Percentiles rank a stretch among this genome's conserved stretches.
These are phyloP conservation scores for Leptographium lundbergii DNA, from an alignment of 2,329 filamentous ascomycete genomes.

Conservation along the genomic window DNA sequence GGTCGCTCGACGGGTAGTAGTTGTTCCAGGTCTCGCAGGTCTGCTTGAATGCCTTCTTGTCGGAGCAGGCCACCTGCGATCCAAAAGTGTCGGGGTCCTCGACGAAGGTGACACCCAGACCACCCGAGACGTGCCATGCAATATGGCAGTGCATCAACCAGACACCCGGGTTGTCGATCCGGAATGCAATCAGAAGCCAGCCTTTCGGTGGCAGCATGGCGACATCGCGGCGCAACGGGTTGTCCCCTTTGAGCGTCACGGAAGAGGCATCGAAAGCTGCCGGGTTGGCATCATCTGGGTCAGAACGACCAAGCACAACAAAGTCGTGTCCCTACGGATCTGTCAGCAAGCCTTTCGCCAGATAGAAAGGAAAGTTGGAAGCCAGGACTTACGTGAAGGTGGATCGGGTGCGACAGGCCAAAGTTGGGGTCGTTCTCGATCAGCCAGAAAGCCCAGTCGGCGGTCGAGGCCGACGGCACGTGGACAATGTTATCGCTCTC, in stretches of 20 bases:
- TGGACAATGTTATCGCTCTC: constrained; percentile 14
- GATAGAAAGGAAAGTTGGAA: not conserved
- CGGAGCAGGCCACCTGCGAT: not conserved
- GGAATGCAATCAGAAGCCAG: constrained; percentile 31
- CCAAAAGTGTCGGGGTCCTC: constrained; percentile 16
- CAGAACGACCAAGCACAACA: constrained; percentile 14
- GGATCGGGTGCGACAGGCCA: constrained; percentile 11
- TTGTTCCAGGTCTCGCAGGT: constrained; percentile 11
- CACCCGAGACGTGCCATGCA: constrained; percentile 33
- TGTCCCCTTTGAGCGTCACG: constrained; percentile 19
- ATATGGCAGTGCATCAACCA: constrained; percentile 35
- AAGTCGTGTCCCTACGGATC: constrained; percentile 16
- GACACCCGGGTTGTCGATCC: constrained; percentile 33
- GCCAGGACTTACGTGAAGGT: constrained; percentile 10
- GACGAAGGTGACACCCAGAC: constrained; percentile 36
- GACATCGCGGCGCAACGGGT: constrained; percentile 32
- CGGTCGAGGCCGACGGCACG: constrained; percentile 7
- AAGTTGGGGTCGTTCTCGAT: constrained; percentile 8
- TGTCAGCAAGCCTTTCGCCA: not conserved
- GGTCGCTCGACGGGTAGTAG: constrained; percentile 8
- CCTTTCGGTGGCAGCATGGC: constrained; percentile 27
- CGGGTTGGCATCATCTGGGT: not conserved
- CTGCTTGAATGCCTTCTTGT: constrained; percentile 4
- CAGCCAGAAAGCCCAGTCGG: constrained; percentile 11
- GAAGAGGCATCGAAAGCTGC: constrained; percentile 8